Base-by-base conservation (phyloP, 1,284 basidiomycete species). In the Serendipita sp. region DNA sequence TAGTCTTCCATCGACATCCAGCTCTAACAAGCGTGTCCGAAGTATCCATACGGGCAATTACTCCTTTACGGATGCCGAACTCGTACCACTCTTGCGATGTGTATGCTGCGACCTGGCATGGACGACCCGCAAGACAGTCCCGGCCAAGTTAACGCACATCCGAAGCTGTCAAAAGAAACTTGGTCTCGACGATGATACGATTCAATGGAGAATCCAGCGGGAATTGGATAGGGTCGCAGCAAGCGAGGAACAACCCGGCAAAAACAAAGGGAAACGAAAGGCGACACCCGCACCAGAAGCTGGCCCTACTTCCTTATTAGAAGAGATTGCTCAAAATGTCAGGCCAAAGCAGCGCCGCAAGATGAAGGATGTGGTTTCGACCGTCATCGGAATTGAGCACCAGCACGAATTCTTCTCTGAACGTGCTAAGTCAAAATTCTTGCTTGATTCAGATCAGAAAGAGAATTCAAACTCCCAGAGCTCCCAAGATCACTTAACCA, bases 111-210 rank as follows among this genome's bases (percentile, higher is more conserved):
- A 82, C 43, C 69, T 78, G 8, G 71, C 72, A 0, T 91, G 88
- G 88, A 88, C 85, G 1, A 72, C 78, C 4, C 75, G 79, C 61
- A 91, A 91, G 70, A 78, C 79, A 3, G 73, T 74, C 15, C 66
- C 71, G 10, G 79, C 85, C 66, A 90, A 90, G 70, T 71, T 80
- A 67, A 69, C 75, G 1, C 88, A 91, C 68, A 79, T 91, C 26
- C 76, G 77, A 60, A 72, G 76, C 1, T 91, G 88, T 69, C 81
- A 84, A 22, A 82, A 79, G 71, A 87, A 83, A 70, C 74, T 76
- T 32, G 72, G 72, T 1, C 71, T 85, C 61, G 74, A 75, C 1
- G 72, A 80, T 30, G 79, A 82, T 4, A 87, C 85, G 0, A 66
- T 91, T 32, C 71, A 71, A 1, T 64, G 74, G 26, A 76, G 88